Conservation (phyloP, 2,329 filamentous ascomycete species). For the Exophiala calicioides region DNA sequence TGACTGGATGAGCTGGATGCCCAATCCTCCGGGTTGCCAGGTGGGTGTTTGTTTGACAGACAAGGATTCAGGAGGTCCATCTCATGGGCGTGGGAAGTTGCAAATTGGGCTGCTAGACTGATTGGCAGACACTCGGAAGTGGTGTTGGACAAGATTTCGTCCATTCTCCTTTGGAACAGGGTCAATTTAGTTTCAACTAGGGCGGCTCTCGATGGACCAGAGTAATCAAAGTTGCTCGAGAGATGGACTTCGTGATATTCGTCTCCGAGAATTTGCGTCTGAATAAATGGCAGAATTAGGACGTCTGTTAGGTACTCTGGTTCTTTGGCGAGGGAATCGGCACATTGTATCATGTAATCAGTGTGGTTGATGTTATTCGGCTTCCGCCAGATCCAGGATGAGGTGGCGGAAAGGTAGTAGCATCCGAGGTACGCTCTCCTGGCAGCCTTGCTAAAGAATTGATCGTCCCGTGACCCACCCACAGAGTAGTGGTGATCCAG, state of each 20-base stretch:
- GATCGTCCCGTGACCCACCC: too few relatives aligned
- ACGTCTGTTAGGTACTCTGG: conserved; percentile 6
- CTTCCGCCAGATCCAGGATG: conserved; percentile 12
- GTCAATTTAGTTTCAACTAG: background rate
- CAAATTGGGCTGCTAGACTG: background rate
- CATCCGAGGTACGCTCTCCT: conserved; percentile 7
- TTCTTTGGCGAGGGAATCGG: conserved; percentile 3
- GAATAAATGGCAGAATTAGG: conserved; percentile 4
- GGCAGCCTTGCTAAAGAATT: conserved; percentile 9
- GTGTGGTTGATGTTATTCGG: conserved; percentile 5
- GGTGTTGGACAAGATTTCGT: background rate
- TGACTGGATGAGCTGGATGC: background rate
- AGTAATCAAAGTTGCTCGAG: conserved; percentile 3
- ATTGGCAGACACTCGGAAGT: background rate
- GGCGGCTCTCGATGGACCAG: background rate
- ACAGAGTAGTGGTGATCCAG: too few relatives aligned
- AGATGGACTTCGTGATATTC: conserved; percentile 1
- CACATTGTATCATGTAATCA: conserved; percentile 3
- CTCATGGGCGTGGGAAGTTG: conserved; percentile 5
- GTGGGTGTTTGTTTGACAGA: background rate
- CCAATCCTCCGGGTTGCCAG: background rate
- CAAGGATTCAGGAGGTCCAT: conserved; percentile 11
- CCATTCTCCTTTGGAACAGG: background rate
- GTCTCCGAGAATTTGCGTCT: conserved; percentile 1
- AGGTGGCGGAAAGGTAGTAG: conserved; percentile 4